Evolutionary conservation across 331 rosid genomes (phyloP), one percentile per base, ranked within the genome.

Genomic region (Quercus phellos): DNA sequence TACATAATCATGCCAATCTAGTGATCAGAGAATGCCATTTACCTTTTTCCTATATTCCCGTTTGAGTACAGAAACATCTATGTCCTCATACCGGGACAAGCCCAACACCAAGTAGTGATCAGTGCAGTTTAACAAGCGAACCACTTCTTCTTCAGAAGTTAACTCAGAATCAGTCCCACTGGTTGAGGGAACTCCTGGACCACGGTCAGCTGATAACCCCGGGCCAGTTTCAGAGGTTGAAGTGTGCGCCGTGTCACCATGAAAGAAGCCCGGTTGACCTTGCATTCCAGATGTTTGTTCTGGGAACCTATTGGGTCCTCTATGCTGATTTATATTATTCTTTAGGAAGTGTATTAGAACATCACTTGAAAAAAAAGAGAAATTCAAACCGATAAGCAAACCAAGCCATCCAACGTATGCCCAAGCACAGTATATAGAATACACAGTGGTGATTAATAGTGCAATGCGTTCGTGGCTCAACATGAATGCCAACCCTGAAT

Each of bases 41-140:
- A 93, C 98, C 98, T 95, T 95, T 84, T 88, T 95, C 87, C 86
- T 95, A 77, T 95, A 95, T 85, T 93, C 99, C 83, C 95, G 90
- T 85, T 93, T 95, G 86, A 95, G 86, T 68, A 89, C 54, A 68
- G 94, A 88, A 76, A 85, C 89, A 51, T 93, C 99, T 72, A 91
- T 75, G 58, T 79, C 77, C 84, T 91, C 97, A 76, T 86, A 93
- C 75, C 94, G 91, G 2, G 85, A 26, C 61, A 95, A 85, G 72
- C 99, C 99, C 81, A 95, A 79, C 54, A 75, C 99, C 13, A 96
- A 81, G 85, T 95, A 95, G 82, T 91, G 97, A 84, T 95, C 99
- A n/a, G 86, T 83, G 82, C 99, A 89, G 85, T 89, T 91, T 86
- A 95, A 87, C 87, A 95, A 84, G 69, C 98, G 97, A 67, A 93